A percentile compares a stretch with the other conserved stretches of the same genome.
These are phyloP conservation scores for Aspergillus sclerotioniger DNA, from an alignment of 495 filamentous ascomycete genomes.

Conservation along the genomic window DNA sequence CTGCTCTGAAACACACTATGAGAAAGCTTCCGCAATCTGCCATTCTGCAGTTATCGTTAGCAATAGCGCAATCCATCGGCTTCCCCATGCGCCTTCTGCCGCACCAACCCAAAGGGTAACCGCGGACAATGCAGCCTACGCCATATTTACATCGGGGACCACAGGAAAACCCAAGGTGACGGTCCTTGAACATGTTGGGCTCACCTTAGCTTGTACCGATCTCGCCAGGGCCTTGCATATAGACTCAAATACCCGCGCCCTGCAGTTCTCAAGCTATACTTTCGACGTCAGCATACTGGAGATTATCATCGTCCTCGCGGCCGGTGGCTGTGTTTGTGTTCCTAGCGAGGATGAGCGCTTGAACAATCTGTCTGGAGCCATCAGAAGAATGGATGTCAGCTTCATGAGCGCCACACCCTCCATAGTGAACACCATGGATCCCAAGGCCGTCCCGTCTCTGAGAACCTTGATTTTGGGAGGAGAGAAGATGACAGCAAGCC, in stretches of 20 bases:
- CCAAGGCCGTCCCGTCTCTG: conserved; percentile 47
- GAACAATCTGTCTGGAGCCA: conserved; percentile 44
- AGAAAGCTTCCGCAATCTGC: conserved; percentile 32
- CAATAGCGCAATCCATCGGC: conserved; percentile 26
- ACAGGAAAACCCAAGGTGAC: conserved; percentile 53
- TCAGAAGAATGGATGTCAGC: conserved; percentile 41
- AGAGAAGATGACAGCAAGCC: conserved; percentile 51
- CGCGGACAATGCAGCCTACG: conserved; percentile 40
- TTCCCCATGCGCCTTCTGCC: conserved; percentile 25
- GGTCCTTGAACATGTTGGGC: conserved; percentile 42
- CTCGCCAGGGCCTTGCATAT: conserved; percentile 43
- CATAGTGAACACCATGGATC: conserved; percentile 46
- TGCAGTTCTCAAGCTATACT: conserved; percentile 68
- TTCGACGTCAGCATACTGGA: conserved; percentile 68
- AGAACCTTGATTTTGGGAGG: conserved; percentile 52
- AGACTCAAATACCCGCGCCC: conserved; percentile 50
- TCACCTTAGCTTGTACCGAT: conserved; percentile 33
- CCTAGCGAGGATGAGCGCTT: conserved; percentile 57
- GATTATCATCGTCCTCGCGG: conserved; percentile 62
- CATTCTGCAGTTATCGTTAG: conserved; percentile 31
- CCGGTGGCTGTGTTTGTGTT: conserved; percentile 63
- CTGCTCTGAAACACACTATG: conserved; percentile 32
- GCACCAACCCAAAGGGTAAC: conserved; percentile 15
- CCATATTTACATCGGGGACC: conserved; percentile 52
- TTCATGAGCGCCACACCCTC: conserved; percentile 42